Percentiles rank a stretch among this genome's conserved stretches.
Conservation (phyloP, 768 basidiomycete genomes). For the Aureoboletus auriporus region DNA sequence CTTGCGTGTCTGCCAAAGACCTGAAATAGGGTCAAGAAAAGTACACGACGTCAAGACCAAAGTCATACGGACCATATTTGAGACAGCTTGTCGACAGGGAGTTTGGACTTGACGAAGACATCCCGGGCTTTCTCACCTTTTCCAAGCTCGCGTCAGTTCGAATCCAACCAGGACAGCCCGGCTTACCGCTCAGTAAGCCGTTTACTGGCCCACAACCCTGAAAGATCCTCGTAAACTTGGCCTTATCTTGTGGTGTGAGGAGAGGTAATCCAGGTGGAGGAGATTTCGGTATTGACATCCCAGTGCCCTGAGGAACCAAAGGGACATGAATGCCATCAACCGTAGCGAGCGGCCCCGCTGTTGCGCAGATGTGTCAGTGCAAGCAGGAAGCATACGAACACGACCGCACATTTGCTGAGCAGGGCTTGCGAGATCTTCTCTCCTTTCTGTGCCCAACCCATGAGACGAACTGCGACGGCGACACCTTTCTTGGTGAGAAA, state of each 20-base stretch:
- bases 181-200: constrained; percentile 74
- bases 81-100: constrained; percentile 80
- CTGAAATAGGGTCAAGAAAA: constrained; percentile 35
- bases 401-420: constrained; percentile 63
- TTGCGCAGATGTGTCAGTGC: constrained; percentile 15
- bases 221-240: constrained; percentile 83
- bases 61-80: constrained; percentile 76
- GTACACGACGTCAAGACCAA: not conserved
- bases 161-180: not conserved
- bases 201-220: constrained; percentile 63
- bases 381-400: not conserved
- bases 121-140: constrained; percentile 84
- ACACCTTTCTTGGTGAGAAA: constrained; percentile 87
- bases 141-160: not conserved
- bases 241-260: constrained; percentile 73
- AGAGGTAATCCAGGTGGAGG: constrained; percentile 57
- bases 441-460: constrained; percentile 90
- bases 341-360: constrained; percentile 81
- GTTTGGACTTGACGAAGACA: constrained; percentile 87
- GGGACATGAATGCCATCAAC: constrained; percentile 63
- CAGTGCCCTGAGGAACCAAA: constrained; percentile 54
- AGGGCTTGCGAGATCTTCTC: constrained; percentile 61
- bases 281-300: constrained; percentile 57
- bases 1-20: constrained; percentile 93
- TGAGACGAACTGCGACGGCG: constrained; percentile 82